A percentile compares a stretch with the other conserved stretches of the same genome.
These are phyloP conservation scores for Termitomyces sp. DNA, from an alignment of 768 basidiomycete species.

Conservation along the genomic window DNA sequence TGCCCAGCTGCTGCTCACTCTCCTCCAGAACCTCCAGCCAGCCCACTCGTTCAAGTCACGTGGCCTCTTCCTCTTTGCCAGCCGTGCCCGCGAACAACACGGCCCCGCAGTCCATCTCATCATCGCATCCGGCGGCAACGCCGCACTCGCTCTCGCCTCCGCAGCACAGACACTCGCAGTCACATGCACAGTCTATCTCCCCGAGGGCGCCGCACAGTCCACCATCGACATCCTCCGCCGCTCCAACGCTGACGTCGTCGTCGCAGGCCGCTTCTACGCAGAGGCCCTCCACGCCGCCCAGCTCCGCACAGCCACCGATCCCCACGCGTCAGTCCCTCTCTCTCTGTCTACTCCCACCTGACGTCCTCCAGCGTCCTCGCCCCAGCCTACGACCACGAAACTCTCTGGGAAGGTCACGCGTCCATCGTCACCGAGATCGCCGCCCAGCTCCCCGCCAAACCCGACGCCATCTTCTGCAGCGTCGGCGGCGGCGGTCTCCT, in stretches of 20 bases:
- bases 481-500: slow-evolving; percentile 74
- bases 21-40: slow-evolving; percentile 69
- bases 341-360: background rate
- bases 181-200: slow-evolving; percentile 65
- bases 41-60: slow-evolving; percentile 76
- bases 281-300: slow-evolving; percentile 52
- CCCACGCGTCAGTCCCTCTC: slow-evolving; percentile 43
- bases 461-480: slow-evolving; percentile 72
- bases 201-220: slow-evolving; percentile 42
- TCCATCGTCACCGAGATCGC: slow-evolving; percentile 66
- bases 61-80: slow-evolving; percentile 60
- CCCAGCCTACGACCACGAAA: slow-evolving; percentile 66
- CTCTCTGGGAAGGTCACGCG: slow-evolving; percentile 74
- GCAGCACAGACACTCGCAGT: slow-evolving; percentile 51
- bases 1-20: no score
- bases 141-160: slow-evolving; percentile 67
- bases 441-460: slow-evolving; percentile 46
- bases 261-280: slow-evolving; percentile 52
- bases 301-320: slow-evolving; percentile 36
- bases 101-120: slow-evolving; percentile 57
- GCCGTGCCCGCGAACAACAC: slow-evolving; percentile 41
- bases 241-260: slow-evolving; percentile 53
- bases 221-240: slow-evolving; percentile 46
- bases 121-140: slow-evolving; percentile 78
- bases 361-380: slow-evolving; percentile 47